These are phyloP conservation scores for Ceratocystis cubensis DNA, from an alignment of 2,329 filamentous ascomycete species.

Conservation along the genomic window DNA sequence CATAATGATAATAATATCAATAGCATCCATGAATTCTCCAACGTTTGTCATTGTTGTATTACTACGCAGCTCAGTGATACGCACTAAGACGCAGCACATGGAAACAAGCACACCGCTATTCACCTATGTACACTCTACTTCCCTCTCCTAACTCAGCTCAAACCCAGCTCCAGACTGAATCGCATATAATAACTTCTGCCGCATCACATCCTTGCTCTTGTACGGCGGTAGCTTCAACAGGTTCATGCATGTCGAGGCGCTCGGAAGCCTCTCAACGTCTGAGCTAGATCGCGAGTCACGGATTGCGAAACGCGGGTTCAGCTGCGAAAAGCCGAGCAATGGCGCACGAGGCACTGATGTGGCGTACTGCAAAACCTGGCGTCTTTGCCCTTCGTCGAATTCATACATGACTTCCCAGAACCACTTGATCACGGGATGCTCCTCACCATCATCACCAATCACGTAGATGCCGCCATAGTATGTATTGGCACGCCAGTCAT, in stretches of 20 bases:
- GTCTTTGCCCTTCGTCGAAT: slow-evolving; percentile 62
- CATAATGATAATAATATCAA: too few relatives aligned
- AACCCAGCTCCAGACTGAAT: slow-evolving; percentile 86
- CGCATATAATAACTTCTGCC: slow-evolving; percentile 76
- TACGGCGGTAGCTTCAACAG: slow-evolving; percentile 85
- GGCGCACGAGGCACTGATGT: slow-evolving; percentile 87
- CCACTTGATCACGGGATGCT: slow-evolving; percentile 72
- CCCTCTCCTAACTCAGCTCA: slow-evolving; percentile 49
- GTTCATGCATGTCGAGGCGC: slow-evolving; percentile 93
- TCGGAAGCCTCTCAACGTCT: slow-evolving; percentile 64
- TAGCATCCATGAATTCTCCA: neutral
- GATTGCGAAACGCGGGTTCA: slow-evolving; percentile 81
- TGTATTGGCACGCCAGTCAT: slow-evolving; percentile 74
- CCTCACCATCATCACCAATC: slow-evolving; percentile 74
- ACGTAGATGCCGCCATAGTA: slow-evolving; percentile 76
- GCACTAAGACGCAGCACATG: too few relatives aligned
- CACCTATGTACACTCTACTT: neutral
- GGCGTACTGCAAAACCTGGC: slow-evolving; percentile 88
- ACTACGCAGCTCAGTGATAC: too few relatives aligned
- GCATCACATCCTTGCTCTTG: slow-evolving; percentile 48
- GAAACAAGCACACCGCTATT: too few relatives aligned
- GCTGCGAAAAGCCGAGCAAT: slow-evolving; percentile 72
- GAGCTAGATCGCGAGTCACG: slow-evolving; percentile 50
- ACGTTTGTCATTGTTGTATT: neutral
- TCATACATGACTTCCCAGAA: slow-evolving; percentile 85